Evolutionary conservation across 306 rosid species (phyloP), one percentile per base, ranked within the genome.

Genomic region (Urtica urens): DNA sequence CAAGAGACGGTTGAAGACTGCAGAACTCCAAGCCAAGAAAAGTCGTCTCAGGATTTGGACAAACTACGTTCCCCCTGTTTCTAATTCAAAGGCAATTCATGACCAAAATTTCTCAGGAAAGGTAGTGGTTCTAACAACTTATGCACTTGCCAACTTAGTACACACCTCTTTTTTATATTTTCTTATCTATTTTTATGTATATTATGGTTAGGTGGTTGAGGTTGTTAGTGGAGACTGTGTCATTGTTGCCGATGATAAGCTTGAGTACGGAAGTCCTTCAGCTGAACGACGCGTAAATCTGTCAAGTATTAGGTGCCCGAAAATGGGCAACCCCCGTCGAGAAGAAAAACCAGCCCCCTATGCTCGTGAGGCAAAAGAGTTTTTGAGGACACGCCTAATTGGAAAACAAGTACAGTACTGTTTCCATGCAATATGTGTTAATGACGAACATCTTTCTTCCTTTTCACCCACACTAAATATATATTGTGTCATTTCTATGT

Each of bases 331-430:
- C 68, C 99, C 99, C 55, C 96, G 99, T 7, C 74, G 93, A 49
- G 99, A 92, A 34, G 99, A 92, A 65, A 92, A 79, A 57, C 99
- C 99, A 13, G 96, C 96, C 31, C 86, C 99, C 35, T 85, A 92
- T 73, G 99, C 99, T 40, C 94, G 99, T 38, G 99, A 92, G 72
- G 99, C 99, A 65, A 92, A 82, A 71, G 99, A 92, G 66, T 81
- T 92, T 57, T 72, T 92, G 64, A 79, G 99, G 72, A 78, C 87
- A 21, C 93, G 96, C 34, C 87, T 92, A 47, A 67, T 92, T 65
- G 99, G 94, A 39, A 81, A 50, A 49, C 96, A 85, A 66, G 99
- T 92, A 79, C 49, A 87, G 53, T 46, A 37, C 35, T 48, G 56
- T 25, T 37, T 41, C 35, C 45, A 13, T 58, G 23, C 57, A 35